Conservation (phyloP, 495 filamentous ascomycete species). For the Neurospora sp. region DNA sequence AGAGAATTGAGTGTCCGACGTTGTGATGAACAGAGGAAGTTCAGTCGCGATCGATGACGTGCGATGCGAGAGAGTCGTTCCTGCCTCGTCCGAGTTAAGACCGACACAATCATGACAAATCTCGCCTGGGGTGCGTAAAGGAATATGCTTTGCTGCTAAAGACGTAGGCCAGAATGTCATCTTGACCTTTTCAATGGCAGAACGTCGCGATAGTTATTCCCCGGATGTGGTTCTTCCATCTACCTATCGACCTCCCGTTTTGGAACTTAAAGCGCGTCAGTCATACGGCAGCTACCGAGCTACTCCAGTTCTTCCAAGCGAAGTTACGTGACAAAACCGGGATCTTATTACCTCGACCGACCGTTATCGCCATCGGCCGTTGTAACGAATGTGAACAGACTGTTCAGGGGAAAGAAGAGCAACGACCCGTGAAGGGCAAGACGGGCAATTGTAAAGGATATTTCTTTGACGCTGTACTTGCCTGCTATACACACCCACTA, state of each 20-base stretch:
- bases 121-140: neutral
- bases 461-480: neutral
- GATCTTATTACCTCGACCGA: neutral
- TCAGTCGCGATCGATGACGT: neutral
- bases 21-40: neutral
- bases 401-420: neutral
- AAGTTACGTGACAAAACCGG: neutral
- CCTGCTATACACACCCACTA: neutral
- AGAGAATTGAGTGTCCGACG: neutral
- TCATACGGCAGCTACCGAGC: neutral
- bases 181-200: neutral
- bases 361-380: neutral
- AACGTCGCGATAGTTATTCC: no score
- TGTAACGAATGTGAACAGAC: neutral
- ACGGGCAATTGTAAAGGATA: neutral
- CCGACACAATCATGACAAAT: neutral
- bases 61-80: neutral
- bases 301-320: neutral
- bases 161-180: neutral
- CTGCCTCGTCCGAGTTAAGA: neutral
- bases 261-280: neutral
- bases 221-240: no score
- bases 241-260: neutral
- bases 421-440: neutral
- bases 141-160: neutral